phyloP scores from a whole-genome alignment of 805 yeast genomes.

The Starmera amethionina region DNA sequence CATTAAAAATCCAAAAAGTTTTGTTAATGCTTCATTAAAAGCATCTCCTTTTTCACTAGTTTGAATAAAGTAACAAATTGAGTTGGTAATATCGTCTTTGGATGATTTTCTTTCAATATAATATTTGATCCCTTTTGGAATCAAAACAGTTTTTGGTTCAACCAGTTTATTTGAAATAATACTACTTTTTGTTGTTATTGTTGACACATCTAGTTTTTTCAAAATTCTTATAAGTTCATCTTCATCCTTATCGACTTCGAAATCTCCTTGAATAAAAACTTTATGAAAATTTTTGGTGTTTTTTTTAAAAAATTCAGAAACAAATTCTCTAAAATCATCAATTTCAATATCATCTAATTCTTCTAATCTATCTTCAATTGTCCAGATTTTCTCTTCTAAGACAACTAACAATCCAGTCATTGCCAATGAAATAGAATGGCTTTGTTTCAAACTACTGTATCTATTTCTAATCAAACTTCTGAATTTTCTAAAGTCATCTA shows the following conservation, averaged over 20 bases:
- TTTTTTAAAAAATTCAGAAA: constrained; percentile 15
- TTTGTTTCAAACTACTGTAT: constrained; percentile 32
- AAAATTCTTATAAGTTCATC: constrained; percentile 18
- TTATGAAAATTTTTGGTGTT: constrained; percentile 23
- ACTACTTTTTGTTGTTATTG: constrained; percentile 13
- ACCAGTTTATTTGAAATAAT: neutral
- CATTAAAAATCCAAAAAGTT: constrained; percentile 36
- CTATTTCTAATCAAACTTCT: constrained; percentile 37
- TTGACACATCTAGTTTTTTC: constrained; percentile 13
- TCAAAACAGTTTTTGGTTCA: constrained; percentile 28
- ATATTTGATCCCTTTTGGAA: constrained; percentile 28
- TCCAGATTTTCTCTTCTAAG: constrained; percentile 48
- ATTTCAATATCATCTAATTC: constrained; percentile 40
- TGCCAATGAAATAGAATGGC: constrained; percentile 38
- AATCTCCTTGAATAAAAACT: constrained; percentile 44
- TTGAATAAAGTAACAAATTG: constrained; percentile 46
- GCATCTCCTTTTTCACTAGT: constrained; percentile 36
- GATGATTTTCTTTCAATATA: constrained; percentile 25
- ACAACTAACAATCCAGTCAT: constrained; percentile 39
- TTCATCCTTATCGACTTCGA: constrained; percentile 8
- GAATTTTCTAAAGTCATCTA: constrained; percentile 33
- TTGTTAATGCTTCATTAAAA: constrained; percentile 29
- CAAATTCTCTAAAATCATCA: constrained; percentile 23
- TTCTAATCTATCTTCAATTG: constrained; percentile 44
- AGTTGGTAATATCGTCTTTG: constrained; percentile 38